A percentile compares a stretch with the other conserved stretches of the same genome.
phyloP scores from a whole-genome alignment of 2,329 filamentous ascomycete genomes.

The Phyllosticta paracitricarpa region DNA sequence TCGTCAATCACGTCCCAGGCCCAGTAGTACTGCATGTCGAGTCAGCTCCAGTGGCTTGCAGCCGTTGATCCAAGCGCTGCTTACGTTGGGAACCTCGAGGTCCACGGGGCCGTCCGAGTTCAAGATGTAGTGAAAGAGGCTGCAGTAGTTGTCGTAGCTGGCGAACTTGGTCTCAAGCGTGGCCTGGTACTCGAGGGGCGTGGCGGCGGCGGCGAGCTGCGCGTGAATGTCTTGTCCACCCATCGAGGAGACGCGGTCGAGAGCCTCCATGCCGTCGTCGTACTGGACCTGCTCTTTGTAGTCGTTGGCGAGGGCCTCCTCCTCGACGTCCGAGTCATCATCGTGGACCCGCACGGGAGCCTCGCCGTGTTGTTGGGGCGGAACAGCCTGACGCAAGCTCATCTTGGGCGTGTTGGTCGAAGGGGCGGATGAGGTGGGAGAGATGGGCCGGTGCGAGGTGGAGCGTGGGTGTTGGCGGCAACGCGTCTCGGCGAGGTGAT shows the following conservation, averaged over 20 bases:
- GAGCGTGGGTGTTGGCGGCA: constrained; percentile 6
- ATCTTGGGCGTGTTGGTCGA: constrained; percentile 16
- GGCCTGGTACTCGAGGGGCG: constrained; percentile 91
- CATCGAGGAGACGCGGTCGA: constrained; percentile 55
- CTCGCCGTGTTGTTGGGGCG: constrained; percentile 32
- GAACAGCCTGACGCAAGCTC: constrained; percentile 28
- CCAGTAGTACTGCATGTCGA: constrained; percentile 73
- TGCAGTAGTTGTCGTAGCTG: constrained; percentile 99
- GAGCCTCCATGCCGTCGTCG: constrained; percentile 72
- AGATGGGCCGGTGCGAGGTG: constrained; percentile 4
- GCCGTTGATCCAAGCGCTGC: constrained; percentile 27
- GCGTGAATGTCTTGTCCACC: constrained; percentile 89
- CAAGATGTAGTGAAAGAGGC: constrained; percentile 96
- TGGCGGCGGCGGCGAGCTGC: constrained; percentile 80
- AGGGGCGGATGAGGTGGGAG: background rate
- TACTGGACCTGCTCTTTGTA: constrained; percentile 93
- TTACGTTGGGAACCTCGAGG: constrained; percentile 88
- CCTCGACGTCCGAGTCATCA: constrained; percentile 88
- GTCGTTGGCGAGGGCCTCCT: constrained; percentile 90
- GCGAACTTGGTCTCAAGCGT: constrained; percentile 94
- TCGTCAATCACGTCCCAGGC: constrained; percentile 99
- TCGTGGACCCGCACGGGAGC: constrained; percentile 35
- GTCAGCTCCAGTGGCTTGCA: constrained; percentile 12
- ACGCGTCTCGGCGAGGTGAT: constrained; percentile 4
- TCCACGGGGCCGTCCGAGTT: constrained; percentile 99